phyloP scores from a whole-genome alignment of 1,284 basidiomycete species.

The Cutaneotrichosporon spelunceum region DNA sequence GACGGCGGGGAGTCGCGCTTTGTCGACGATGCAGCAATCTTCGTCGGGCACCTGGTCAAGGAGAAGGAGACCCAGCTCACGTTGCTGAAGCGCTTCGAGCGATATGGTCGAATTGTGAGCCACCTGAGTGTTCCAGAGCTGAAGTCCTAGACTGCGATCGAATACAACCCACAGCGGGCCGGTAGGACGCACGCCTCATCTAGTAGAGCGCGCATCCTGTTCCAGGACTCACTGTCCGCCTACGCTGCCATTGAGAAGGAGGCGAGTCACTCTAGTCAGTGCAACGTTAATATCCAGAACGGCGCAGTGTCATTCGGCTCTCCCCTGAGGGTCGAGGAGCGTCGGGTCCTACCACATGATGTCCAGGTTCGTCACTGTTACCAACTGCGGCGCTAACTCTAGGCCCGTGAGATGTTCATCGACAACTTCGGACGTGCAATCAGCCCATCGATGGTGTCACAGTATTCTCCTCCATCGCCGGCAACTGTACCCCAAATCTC shows the following conservation, averaged over 20 bases:
- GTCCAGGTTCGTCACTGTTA: slow-evolving; percentile 29
- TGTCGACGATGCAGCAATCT: slow-evolving; percentile 33
- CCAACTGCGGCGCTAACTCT: neutral
- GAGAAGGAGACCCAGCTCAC: slow-evolving; percentile 27
- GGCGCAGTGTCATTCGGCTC: slow-evolving; percentile 33
- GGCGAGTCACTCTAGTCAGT: slow-evolving; percentile 22
- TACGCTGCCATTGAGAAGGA: slow-evolving; percentile 31
- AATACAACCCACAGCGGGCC: slow-evolving; percentile 27
- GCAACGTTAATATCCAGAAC: slow-evolving; percentile 19
- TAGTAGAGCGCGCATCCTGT: slow-evolving; percentile 36
- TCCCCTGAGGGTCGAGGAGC: slow-evolving; percentile 29
- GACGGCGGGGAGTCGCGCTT: slow-evolving; percentile 19
- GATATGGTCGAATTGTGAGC: slow-evolving; percentile 40
- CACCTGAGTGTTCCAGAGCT: neutral
- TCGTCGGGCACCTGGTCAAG: slow-evolving; percentile 35
- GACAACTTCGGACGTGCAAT: slow-evolving; percentile 31
- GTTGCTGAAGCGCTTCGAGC: slow-evolving; percentile 32
- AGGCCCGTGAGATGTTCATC: slow-evolving; percentile 31
- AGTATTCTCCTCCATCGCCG: slow-evolving; percentile 23
- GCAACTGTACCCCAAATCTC: neutral
- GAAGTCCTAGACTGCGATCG: slow-evolving; percentile 26
- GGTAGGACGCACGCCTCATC: slow-evolving; percentile 14
- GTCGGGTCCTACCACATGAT: slow-evolving; percentile 33
- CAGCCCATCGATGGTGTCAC: slow-evolving; percentile 34
- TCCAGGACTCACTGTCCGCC: slow-evolving; percentile 25